Evolutionary conservation across 495 filamentous ascomycete genomes (phyloP).

Genomic region (Friedmanniomyces simplex): DNA sequence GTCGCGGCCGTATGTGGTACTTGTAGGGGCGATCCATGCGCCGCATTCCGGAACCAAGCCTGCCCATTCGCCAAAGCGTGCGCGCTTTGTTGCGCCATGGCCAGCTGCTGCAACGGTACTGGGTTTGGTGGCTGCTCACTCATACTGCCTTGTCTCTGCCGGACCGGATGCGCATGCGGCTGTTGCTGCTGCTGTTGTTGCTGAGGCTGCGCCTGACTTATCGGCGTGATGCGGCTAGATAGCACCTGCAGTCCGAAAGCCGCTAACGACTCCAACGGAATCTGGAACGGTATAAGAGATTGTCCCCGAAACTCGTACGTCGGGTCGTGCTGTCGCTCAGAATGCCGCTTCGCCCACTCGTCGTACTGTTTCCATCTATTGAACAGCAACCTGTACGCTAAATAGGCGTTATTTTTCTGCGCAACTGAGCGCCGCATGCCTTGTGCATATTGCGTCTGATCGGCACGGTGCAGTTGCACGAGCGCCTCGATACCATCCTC

Average conservation of each 20-base stretch:
- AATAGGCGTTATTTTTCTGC: not conserved
- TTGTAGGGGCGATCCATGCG: not conserved
- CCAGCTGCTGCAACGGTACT: not conserved
- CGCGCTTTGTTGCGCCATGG: not conserved
- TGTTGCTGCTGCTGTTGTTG: not conserved
- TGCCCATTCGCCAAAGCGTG: not conserved
- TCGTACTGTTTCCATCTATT: not conserved
- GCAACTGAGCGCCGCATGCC: not conserved
- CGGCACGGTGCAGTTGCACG: not conserved
- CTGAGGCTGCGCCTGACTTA: not conserved
- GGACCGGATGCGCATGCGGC: not conserved
- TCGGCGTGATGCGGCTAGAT: not conserved
- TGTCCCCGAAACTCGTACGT: not conserved
- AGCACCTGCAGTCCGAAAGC: not conserved
- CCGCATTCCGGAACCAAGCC: not conserved
- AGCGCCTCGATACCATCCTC: constrained; percentile 5
- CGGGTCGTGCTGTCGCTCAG: not conserved
- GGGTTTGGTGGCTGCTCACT: not conserved
- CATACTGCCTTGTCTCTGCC: not conserved
- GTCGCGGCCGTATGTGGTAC: too few species aligned
- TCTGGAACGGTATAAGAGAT: not conserved
- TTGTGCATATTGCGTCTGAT: not conserved
- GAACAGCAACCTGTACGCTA: not conserved
- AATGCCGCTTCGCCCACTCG: not conserved
- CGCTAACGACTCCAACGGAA: not conserved